These are phyloP conservation scores for Crepidotus variabilis DNA, from an alignment of 768 basidiomycete species.

Conservation along the genomic window DNA sequence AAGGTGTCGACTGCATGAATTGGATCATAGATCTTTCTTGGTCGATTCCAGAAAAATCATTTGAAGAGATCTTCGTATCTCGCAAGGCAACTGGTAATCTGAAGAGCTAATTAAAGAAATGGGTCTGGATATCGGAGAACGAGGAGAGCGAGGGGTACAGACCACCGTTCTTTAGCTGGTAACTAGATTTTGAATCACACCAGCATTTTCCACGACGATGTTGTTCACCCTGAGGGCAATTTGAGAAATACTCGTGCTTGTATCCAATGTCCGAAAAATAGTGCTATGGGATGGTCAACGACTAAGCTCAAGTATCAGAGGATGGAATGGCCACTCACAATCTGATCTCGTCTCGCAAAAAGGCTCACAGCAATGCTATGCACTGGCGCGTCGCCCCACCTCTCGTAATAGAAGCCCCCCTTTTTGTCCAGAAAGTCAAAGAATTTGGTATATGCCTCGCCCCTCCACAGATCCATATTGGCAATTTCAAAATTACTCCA, in stretches of 20 bases:
- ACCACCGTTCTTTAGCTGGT: constrained; percentile 65
- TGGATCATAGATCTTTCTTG: no score
- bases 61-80: constrained; percentile 65
- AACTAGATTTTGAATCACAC: constrained; percentile 49
- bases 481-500: constrained; percentile 96
- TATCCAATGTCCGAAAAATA: constrained; percentile 96
- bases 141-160: neutral
- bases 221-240: constrained; percentile 73
- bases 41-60: neutral
- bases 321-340: constrained; percentile 32
- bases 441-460: constrained; percentile 77
- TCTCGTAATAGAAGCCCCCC: constrained; percentile 92
- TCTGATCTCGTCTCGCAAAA: constrained; percentile 82
- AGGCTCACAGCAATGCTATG: constrained; percentile 90
- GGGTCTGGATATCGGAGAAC: no score
- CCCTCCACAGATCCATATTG: constrained; percentile 78
- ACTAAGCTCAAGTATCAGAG: neutral
- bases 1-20: no score
- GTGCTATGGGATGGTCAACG: constrained; percentile 36
- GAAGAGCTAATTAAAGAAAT: constrained; percentile 46
- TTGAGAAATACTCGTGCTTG: constrained; percentile 90
- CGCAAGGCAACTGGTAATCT: constrained; percentile 89
- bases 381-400: constrained; percentile 92
- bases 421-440: constrained; percentile 77
- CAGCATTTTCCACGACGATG: constrained; percentile 83